Base-by-base conservation (phyloP, 75 land plant species). In the Isoetes taiwanensis region DNA sequence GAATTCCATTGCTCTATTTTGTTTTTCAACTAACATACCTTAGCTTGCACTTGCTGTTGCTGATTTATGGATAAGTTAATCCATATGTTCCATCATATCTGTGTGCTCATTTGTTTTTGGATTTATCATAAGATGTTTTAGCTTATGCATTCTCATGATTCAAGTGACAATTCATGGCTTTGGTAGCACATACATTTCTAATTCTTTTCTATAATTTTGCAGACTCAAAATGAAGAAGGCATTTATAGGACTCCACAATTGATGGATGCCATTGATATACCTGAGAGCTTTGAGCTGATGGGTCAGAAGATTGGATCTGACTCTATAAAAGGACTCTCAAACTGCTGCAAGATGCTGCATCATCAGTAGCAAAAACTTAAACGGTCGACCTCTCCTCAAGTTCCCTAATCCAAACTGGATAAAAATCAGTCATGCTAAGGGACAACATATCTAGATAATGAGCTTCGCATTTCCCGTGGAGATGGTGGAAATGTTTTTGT, bases 141-240 rank as follows among this genome's bases (percentile, higher is more conserved):
- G n/a, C n/a, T n/a, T n/a, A n/a, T n/a, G n/a, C n/a, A n/a, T n/a
- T n/a, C n/a, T n/a, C n/a, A n/a, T n/a, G n/a, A n/a, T n/a, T n/a
- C n/a, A n/a, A n/a, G n/a, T n/a, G n/a, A n/a, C n/a, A n/a, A n/a
- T 37, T 37, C 39, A 37, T 37, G 39, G 14, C 39, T 37, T 37
- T 37, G 39, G 12, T n/a, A n/a, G n/a, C n/a, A n/a, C n/a, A n/a
- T n/a, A n/a, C n/a, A n/a, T n/a, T n/a, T n/a, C n/a, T n/a, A n/a
- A n/a, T n/a, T n/a, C n/a, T n/a, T n/a, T n/a, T n/a, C n/a, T n/a
- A n/a, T n/a, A n/a, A n/a, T 9, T 55, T 39, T 81, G 38, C 81
- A 89, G 96, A 82, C 84, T 32, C 84, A 85, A 43, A 85, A 85
- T 41, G 81, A 75, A 53, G 78, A 83, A 64, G 86, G 83, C 26